Evolutionary conservation across 805 yeast genomes (phyloP).

Genomic region (Huiozyma sinensis): DNA sequence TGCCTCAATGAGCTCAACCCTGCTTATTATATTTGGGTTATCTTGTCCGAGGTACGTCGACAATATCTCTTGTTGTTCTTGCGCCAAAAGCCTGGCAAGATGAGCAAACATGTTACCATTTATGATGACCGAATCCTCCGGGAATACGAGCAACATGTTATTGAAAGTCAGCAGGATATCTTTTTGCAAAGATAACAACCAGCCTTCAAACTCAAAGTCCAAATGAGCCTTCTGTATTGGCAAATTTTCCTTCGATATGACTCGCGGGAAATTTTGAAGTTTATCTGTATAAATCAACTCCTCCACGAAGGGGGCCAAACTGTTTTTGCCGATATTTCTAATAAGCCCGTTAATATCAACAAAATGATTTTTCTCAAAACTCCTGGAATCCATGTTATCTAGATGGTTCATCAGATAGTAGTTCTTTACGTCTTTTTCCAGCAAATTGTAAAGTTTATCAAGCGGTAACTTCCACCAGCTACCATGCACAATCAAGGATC

Average conservation of each 20-base stretch:
- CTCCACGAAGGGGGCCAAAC: slow-evolving; percentile 14
- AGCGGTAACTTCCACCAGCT: slow-evolving; percentile 23
- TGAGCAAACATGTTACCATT: slow-evolving; percentile 18
- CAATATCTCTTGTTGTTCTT: slow-evolving; percentile 26
- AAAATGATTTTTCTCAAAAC: neutral
- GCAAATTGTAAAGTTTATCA: slow-evolving; percentile 15
- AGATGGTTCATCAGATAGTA: slow-evolving; percentile 3
- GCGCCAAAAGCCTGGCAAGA: slow-evolving; percentile 22
- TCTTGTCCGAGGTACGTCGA: slow-evolving; percentile 17
- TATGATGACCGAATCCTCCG: slow-evolving; percentile 7
- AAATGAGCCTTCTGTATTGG: slow-evolving; percentile 1
- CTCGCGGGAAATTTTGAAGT: slow-evolving; percentile 17
- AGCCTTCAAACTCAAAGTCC: slow-evolving; percentile 15
- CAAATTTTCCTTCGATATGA: slow-evolving; percentile 21
- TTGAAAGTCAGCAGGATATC: slow-evolving; percentile 42
- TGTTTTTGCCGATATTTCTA: slow-evolving; percentile 22
- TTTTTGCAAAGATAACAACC: slow-evolving; percentile 28
- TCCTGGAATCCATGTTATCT: neutral
- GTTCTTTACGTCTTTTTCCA: slow-evolving; percentile 13
- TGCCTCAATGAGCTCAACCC: slow-evolving; percentile 15
- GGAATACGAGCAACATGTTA: slow-evolving; percentile 23
- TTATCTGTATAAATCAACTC: slow-evolving; percentile 12
- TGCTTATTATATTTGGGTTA: slow-evolving; percentile 10
- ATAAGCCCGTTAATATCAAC: slow-evolving; percentile 13
- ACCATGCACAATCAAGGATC: slow-evolving; percentile 1